Evolutionary conservation across 495 filamentous ascomycete species (phyloP).

Genomic region (Choiromyces venosus): DNA sequence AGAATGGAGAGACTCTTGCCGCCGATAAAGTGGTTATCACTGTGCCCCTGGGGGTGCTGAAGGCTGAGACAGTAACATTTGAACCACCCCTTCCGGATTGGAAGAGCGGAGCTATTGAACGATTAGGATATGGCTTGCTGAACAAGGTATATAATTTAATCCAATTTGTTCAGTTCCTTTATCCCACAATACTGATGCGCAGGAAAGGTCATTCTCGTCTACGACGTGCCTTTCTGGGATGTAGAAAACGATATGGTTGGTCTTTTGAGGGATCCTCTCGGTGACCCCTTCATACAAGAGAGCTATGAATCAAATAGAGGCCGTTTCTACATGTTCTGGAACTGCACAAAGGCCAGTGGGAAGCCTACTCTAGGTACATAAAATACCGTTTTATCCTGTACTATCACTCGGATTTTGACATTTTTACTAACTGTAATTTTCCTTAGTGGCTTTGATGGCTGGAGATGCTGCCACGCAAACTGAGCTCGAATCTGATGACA

Average conservation of each 20-base stretch:
- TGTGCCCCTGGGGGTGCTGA: slow-evolving; percentile 82
- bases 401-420: neutral
- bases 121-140: slow-evolving; percentile 88
- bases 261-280: slow-evolving; percentile 66
- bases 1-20: slow-evolving; percentile 67
- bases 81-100: slow-evolving; percentile 76
- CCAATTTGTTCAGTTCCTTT: neutral
- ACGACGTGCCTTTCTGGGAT: slow-evolving; percentile 88
- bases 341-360: slow-evolving; percentile 81
- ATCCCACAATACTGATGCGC: slow-evolving; percentile 32
- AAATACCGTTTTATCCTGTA: neutral
- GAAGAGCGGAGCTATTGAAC: slow-evolving; percentile 73
- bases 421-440: slow-evolving; percentile 15
- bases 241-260: slow-evolving; percentile 89
- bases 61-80: slow-evolving; percentile 67
- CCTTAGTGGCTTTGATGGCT: slow-evolving; percentile 84
- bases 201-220: slow-evolving; percentile 67
- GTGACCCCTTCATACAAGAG: slow-evolving; percentile 54
- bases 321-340: slow-evolving; percentile 96
- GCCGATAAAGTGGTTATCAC: slow-evolving; percentile 87
- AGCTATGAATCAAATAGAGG: slow-evolving; percentile 64
- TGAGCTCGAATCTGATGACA: slow-evolving; percentile 65
- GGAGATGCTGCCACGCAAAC: slow-evolving; percentile 88
- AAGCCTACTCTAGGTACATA: slow-evolving; percentile 60
- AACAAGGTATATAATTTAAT: slow-evolving; percentile 59